A percentile compares a stretch with the other conserved stretches of the same genome.
These are phyloP conservation scores for Tuber calosporum DNA, from an alignment of 495 filamentous ascomycete species.

Conservation along the genomic window DNA sequence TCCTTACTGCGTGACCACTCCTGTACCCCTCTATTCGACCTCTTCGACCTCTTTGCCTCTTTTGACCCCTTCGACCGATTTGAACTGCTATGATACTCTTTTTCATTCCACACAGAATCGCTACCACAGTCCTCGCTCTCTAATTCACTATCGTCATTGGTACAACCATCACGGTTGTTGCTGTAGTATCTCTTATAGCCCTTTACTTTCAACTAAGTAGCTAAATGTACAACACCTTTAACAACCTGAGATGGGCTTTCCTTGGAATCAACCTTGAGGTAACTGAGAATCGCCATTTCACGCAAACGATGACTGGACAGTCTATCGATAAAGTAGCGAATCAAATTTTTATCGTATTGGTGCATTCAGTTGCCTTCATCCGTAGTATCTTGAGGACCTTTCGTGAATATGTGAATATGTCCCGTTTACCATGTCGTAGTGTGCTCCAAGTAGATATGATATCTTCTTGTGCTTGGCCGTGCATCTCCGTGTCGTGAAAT, in stretches of 20 bases:
- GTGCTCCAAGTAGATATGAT: too few relatives aligned
- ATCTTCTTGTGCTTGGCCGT: too few relatives aligned
- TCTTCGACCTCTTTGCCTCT: too few relatives aligned
- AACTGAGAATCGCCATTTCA: neutral
- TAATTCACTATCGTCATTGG: too few relatives aligned
- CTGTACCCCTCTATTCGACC: too few relatives aligned
- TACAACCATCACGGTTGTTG: too few relatives aligned
- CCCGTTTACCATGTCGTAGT: neutral
- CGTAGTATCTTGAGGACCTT: neutral
- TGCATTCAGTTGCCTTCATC: neutral
- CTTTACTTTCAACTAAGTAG: neutral
- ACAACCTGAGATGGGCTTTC: neutral
- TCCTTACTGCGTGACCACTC: too few relatives aligned
- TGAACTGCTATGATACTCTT: too few relatives aligned
- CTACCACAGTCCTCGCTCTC: too few relatives aligned
- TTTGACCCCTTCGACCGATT: too few relatives aligned
- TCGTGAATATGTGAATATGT: neutral
- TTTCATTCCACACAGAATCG: too few relatives aligned
- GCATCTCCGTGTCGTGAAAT: too few relatives aligned
- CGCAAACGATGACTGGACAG: neutral
- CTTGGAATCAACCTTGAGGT: neutral
- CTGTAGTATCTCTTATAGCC: neutral
- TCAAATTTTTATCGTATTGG: neutral
- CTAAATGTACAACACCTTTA: neutral
- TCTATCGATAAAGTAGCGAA: neutral